These are phyloP conservation scores for Podospora comata DNA, from an alignment of 495 filamentous ascomycete species.

Conservation along the genomic window DNA sequence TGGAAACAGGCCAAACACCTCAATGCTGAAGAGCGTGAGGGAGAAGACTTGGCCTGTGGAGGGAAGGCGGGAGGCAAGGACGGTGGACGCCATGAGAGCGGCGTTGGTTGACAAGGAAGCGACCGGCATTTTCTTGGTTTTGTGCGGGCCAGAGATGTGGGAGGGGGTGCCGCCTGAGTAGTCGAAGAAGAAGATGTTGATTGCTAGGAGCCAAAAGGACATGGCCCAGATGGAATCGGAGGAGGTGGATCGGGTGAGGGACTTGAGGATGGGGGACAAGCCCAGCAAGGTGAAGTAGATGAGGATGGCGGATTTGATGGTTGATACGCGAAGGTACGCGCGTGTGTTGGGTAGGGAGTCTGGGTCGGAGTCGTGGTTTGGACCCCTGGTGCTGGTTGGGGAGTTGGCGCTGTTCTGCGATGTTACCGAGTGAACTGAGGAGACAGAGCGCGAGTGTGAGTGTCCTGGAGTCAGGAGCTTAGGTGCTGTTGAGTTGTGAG, in stretches of 20 bases:
- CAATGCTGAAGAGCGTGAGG: conserved; percentile 90
- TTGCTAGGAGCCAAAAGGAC: conserved; percentile 84
- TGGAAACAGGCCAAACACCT: conserved; percentile 95
- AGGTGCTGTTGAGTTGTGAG: conserved; percentile 15
- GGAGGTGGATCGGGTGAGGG: conserved; percentile 83
- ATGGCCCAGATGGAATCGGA: conserved; percentile 95
- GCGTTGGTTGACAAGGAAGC: conserved; percentile 85
- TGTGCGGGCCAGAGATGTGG: conserved; percentile 1
- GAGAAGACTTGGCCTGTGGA: conserved; percentile 93
- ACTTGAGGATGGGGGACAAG: conserved; percentile 90
- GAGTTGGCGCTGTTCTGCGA: conserved; percentile 35
- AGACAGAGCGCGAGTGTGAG: conserved; percentile 33
- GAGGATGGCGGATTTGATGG: conserved; percentile 81
- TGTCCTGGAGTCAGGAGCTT: conserved; percentile 26
- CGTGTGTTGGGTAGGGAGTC: conserved; percentile 25
- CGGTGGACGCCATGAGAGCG: conserved; percentile 86
- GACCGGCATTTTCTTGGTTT: conserved; percentile 61
- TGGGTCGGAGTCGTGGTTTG: conserved; percentile 7
- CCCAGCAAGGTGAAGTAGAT: conserved; percentile 91
- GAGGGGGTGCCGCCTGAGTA: conserved; percentile 57
- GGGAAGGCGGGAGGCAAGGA: conserved; percentile 77
- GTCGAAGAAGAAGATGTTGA: conserved; percentile 97
- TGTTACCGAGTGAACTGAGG: conserved; percentile 36
- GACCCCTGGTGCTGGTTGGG: conserved; percentile 9
- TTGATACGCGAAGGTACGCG: conserved; percentile 41